Base-by-base conservation (phyloP, 352 stramenopile genomes). In the Phytophthora melonis region DNA sequence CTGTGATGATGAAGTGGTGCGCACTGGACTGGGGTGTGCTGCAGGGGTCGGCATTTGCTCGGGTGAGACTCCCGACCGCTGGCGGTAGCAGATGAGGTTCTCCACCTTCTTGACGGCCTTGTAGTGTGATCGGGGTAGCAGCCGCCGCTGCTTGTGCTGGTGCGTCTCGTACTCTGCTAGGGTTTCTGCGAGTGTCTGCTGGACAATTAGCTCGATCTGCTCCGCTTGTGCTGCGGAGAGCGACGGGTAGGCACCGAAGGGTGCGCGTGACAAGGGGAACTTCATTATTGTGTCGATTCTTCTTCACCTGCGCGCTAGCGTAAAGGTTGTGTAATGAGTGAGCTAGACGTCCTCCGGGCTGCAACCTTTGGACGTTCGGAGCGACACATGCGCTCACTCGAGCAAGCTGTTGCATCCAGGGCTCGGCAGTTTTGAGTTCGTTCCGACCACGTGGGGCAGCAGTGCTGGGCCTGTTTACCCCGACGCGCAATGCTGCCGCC, bases 41-140 rank as follows among this genome's bases (percentile, higher is more conserved):
- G 18, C n/a, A 19, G 55, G 36, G 36, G 10, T 25, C 23, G 25
- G 23, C 19, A 45, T 27, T 27, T 19, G 13, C 34, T 70, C 52
- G 7, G 36, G 34, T 9, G 52, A 30, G 39, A 52, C n/a, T 16
- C 57, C 68, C 7, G 60, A 57, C 11, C 72, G 68, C 45, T 81
- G 64, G 5, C 68, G 75, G 45, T 82, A 84, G 49, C 79, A 70
- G 25, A 74, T 73, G 27, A 84, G 57, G 61, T 79, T 80, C 59
- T 82, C 78, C 4, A 68, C 27, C 18, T 73, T 80, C 68, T 79
- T 82, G 63, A 84, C 69, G 55, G 72, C 53, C 55, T 84, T 84
- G 66, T 71, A 84, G 41, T 79, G 53, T 8, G 64, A 64, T 5
- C 58, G 59, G 1, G 63, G 53, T 36, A 84, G 34, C 49, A 74